Conservation (phyloP, 129 eudicot genomes). For the Gnaphalium uliginosum region DNA sequence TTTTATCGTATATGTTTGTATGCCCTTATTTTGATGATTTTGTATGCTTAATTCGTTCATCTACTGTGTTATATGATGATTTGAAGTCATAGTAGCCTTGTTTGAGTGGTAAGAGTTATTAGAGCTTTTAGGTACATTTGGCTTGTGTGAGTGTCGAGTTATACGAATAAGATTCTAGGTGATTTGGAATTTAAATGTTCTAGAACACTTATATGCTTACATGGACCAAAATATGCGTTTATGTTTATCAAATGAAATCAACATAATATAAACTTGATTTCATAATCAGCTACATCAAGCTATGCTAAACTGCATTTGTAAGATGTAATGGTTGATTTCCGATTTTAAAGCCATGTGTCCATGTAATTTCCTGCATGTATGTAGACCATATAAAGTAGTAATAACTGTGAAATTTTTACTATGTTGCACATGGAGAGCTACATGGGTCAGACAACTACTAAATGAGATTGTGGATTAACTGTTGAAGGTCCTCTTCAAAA, state of each 20-base stretch:
- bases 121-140: slow-evolving; percentile 23
- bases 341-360: slow-evolving; percentile 16
- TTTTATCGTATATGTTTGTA: no score
- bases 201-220: slow-evolving; percentile 4
- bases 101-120: no score
- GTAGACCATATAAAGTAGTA: no score
- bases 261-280: slow-evolving; percentile 11
- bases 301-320: neutral
- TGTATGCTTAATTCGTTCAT: no score
- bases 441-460: no score
- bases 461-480: no score
- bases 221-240: neutral
- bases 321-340: slow-evolving; percentile 5
- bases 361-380: slow-evolving; percentile 7
- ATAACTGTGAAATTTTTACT: no score
- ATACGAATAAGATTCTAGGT: slow-evolving; percentile 8
- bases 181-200: slow-evolving; percentile 11
- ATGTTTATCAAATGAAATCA: neutral
- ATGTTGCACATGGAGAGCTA: no score
- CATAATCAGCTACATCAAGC: slow-evolving; percentile 9
- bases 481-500: no score
- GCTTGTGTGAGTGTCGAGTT: neutral
- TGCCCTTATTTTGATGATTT: no score
- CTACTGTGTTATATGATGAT: no score
- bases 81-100: no score